A percentile compares a stretch with the other conserved stretches of the same genome.
These are phyloP conservation scores for Penicillium digitatum DNA, from an alignment of 2,329 filamentous ascomycete species.

Conservation along the genomic window DNA sequence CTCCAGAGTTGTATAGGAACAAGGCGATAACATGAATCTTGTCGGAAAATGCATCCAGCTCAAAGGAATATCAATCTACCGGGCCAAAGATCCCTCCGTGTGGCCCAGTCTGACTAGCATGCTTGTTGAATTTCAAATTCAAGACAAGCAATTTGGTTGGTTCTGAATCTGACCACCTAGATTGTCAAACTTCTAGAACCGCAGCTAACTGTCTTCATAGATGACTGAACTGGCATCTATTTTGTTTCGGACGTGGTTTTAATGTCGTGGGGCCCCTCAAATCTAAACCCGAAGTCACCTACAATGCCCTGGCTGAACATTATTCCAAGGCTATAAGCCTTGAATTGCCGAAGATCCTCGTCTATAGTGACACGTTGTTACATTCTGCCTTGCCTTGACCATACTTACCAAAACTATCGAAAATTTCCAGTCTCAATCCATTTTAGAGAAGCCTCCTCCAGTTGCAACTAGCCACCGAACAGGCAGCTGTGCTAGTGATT, in stretches of 20 bases:
- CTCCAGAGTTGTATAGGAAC: not conserved
- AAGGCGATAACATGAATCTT: not conserved
- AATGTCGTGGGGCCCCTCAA: not conserved
- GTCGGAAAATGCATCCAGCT: not conserved
- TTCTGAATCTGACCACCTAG: not conserved
- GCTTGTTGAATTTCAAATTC: not conserved
- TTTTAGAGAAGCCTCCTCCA: not conserved
- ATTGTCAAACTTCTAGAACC: not conserved
- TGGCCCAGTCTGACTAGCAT: not conserved
- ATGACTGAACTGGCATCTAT: not conserved
- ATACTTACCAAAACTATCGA: not conserved
- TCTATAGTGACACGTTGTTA: not conserved
- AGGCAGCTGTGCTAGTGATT: not conserved
- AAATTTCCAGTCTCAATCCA: not conserved
- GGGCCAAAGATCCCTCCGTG: no score
- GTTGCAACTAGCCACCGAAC: not conserved
- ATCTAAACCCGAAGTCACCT: not conserved
- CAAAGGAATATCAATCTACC: not conserved
- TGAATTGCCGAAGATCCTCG: not conserved
- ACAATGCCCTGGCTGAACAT: not conserved
- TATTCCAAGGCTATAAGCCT: not conserved
- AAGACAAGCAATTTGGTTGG: not conserved
- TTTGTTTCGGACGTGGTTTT: conserved; percentile 1
- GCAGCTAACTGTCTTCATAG: not conserved
- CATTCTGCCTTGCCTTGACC: not conserved